phyloP scores from a whole-genome alignment of 2,329 filamentous ascomycete genomes.

The Pochonia chlamydosporia region DNA sequence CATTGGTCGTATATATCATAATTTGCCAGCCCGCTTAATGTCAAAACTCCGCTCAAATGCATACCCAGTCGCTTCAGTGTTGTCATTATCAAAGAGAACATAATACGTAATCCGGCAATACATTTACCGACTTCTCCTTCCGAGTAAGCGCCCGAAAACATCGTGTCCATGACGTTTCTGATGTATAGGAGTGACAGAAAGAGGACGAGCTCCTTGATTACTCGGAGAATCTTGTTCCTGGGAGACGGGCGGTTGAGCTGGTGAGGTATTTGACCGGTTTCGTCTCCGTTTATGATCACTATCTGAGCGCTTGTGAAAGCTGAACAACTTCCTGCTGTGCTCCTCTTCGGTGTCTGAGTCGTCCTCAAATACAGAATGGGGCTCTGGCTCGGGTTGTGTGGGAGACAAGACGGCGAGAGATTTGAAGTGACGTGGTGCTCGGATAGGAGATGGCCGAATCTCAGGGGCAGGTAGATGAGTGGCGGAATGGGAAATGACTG shows the following conservation, averaged over 20 bases:
- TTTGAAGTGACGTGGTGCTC: conserved; percentile 19
- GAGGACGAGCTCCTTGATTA: background rate
- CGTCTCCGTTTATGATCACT: conserved; percentile 21
- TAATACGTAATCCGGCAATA: no score
- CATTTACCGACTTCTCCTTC: conserved; percentile 22
- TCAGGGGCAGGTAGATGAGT: conserved; percentile 14
- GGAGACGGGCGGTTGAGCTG: conserved; percentile 17
- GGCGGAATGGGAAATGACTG: conserved; percentile 17
- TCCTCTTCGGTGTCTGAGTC: conserved; percentile 36
- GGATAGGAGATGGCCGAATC: conserved; percentile 11
- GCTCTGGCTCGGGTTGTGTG: conserved; percentile 19
- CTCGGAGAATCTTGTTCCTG: background rate
- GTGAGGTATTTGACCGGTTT: conserved; percentile 1
- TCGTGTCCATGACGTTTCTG: conserved; percentile 26
- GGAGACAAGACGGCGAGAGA: conserved; percentile 17
- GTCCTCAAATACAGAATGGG: conserved; percentile 41
- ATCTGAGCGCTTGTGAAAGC: conserved; percentile 34
- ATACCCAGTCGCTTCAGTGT: background rate
- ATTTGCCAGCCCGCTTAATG: no score
- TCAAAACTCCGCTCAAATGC: no score
- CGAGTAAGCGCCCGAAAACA: conserved; percentile 32
- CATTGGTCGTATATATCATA: no score
- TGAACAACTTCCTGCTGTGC: conserved; percentile 26
- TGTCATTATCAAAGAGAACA: no score
- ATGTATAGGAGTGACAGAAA: background rate